Percentiles rank a stretch among this genome's conserved stretches.
phyloP scores from a whole-genome alignment of 2,329 filamentous ascomycete species.

The Xylaria arbuscula region DNA sequence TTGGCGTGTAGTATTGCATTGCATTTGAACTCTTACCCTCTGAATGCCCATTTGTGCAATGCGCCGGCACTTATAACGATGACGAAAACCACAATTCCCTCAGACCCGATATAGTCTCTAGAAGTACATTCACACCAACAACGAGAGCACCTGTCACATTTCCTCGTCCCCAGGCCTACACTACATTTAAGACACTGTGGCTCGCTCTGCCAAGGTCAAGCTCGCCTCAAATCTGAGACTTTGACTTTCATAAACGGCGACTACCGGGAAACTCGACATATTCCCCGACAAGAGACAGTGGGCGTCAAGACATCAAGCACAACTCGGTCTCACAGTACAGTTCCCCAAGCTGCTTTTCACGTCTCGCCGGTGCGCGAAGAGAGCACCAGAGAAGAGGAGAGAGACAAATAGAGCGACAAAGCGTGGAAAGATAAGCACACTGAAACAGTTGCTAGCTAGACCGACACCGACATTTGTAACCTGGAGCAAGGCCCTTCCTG shows the following conservation, averaged over 20 bases:
- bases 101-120: constrained; percentile 6
- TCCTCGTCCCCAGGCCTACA: constrained; percentile 8
- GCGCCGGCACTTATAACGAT: constrained; percentile 18
- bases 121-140: not conserved
- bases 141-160: constrained; percentile 12
- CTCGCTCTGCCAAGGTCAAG: constrained; percentile 4
- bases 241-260: constrained; percentile 4
- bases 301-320: not conserved
- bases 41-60: constrained; percentile 23
- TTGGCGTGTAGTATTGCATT: constrained; percentile 24
- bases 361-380: not conserved
- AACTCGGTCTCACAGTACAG: not conserved
- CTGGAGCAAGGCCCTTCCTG: constrained; percentile 26
- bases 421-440: constrained; percentile 4
- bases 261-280: not conserved
- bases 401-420: constrained; percentile 12
- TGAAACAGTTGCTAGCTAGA: constrained; percentile 21
- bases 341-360: constrained; percentile 3
- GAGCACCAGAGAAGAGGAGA: not conserved
- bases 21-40: constrained; percentile 19
- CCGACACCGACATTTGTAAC: constrained; percentile 27
- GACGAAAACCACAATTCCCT: constrained; percentile 28
- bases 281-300: not conserved
- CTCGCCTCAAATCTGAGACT: not conserved
- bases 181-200: not conserved